phyloP scores from a whole-genome alignment of 1,139 yeast species.

The Candida sp. region DNA sequence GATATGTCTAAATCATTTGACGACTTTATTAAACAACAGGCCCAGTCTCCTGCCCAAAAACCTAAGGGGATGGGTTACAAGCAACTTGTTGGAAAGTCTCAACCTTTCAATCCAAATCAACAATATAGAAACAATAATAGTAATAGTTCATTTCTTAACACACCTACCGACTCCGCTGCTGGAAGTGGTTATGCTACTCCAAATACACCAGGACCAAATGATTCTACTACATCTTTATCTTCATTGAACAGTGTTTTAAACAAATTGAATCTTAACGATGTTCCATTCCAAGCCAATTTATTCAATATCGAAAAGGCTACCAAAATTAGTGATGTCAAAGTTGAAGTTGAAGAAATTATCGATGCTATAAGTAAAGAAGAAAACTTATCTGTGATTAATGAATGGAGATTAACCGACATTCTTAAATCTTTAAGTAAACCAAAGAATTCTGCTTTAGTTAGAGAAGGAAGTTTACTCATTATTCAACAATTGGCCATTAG shows the following conservation, averaged over 20 bases:
- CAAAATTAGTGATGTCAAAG: constrained; percentile 62
- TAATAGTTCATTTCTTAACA: constrained; percentile 12
- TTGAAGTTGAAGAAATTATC: constrained; percentile 56
- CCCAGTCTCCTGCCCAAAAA: constrained; percentile 18
- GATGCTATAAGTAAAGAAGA: constrained; percentile 39
- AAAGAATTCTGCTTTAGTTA: constrained; percentile 67
- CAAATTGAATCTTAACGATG: constrained; percentile 51
- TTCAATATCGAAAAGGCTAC: constrained; percentile 53
- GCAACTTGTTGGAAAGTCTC: constrained; percentile 5
- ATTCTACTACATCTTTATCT: constrained; percentile 66
- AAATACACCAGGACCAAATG: constrained; percentile 29
- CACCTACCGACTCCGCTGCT: constrained; percentile 36
- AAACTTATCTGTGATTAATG: constrained; percentile 51
- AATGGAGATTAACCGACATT: constrained; percentile 66
- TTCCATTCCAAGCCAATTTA: constrained; percentile 69
- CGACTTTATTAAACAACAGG: constrained; percentile 25
- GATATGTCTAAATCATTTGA: constrained; percentile 25
- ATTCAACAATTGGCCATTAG: constrained; percentile 66
- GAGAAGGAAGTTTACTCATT: constrained; percentile 72
- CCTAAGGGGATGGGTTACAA: constrained; percentile 22
- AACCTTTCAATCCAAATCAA: background rate
- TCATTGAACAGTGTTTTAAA: constrained; percentile 69
- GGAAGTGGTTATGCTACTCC: constrained; percentile 42
- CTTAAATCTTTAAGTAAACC: constrained; percentile 65
- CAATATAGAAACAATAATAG: constrained; percentile 3